Percentiles rank a stretch among this genome's conserved stretches.
These are phyloP conservation scores for Suillus ampliporus DNA, from an alignment of 768 basidiomycete species.

Conservation along the genomic window DNA sequence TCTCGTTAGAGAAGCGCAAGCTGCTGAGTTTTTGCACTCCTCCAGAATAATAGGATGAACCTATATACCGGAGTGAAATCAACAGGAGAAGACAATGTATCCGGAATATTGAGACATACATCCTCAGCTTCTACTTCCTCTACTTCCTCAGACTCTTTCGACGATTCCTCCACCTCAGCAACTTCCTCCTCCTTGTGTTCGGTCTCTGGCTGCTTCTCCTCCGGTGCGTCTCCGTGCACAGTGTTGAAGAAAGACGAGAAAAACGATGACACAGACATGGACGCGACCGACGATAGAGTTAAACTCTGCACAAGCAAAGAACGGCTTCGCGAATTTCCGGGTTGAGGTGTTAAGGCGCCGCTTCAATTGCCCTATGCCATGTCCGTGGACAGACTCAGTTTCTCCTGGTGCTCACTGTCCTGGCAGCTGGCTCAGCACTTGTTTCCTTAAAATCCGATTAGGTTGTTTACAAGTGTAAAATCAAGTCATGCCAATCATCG, in stretches of 20 bases:
- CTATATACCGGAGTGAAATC: constrained; percentile 43
- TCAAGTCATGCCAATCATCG: neutral
- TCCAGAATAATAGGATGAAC: constrained; percentile 72
- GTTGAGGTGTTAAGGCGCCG: constrained; percentile 23
- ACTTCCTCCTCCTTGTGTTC: constrained; percentile 32
- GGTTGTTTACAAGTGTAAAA: neutral
- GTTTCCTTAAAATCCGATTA: neutral
- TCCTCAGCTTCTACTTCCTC: constrained; percentile 49
- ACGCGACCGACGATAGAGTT: constrained; percentile 20
- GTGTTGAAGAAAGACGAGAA: constrained; percentile 49
- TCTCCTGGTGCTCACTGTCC: too few relatives aligned
- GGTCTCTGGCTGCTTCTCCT: constrained; percentile 22
- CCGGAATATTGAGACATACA: constrained; percentile 32
- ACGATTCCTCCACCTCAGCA: constrained; percentile 23
- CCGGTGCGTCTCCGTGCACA: constrained; percentile 48
- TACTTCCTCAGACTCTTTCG: constrained; percentile 43
- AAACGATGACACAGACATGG: constrained; percentile 50
- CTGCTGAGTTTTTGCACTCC: constrained; percentile 68
- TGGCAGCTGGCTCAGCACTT: too few relatives aligned
- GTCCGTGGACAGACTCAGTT: too few relatives aligned
- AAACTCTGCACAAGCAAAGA: constrained; percentile 14
- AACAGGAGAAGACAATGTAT: neutral
- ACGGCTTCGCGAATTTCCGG: constrained; percentile 35
- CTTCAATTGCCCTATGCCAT: too few relatives aligned
- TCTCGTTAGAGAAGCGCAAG: constrained; percentile 71